Evolutionary conservation across 768 basidiomycete species (phyloP).

Genomic region (Bullera alba): DNA sequence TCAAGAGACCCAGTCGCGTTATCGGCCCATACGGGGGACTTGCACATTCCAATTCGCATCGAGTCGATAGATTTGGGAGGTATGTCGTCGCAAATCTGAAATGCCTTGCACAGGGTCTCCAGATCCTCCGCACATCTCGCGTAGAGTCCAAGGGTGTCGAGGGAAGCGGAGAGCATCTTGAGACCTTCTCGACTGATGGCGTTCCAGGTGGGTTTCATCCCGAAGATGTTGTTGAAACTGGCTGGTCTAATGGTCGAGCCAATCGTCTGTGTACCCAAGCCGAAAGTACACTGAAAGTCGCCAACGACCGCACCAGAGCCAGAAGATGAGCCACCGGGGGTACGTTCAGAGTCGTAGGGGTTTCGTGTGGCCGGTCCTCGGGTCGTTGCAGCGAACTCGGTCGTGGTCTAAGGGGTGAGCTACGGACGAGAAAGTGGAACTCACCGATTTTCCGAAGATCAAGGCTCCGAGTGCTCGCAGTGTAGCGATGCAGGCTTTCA

Average conservation of each 20-base stretch:
- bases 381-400: conserved; percentile 39
- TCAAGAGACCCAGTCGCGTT: conserved; percentile 11
- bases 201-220: conserved; percentile 42
- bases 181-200: conserved; percentile 39
- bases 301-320: conserved; percentile 41
- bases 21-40: conserved; percentile 24
- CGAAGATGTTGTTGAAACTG: conserved; percentile 42
- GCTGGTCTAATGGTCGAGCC: conserved; percentile 40
- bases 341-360: conserved; percentile 32
- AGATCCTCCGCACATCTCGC: conserved; percentile 36
- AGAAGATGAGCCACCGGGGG: conserved; percentile 42
- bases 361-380: conserved; percentile 23
- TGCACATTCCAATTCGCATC: conserved; percentile 30
- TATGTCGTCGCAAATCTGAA: conserved; percentile 25
- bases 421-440: not conserved
- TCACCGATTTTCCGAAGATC: conserved; percentile 30
- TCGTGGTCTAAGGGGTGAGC: conserved; percentile 27
- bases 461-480: conserved; percentile 36
- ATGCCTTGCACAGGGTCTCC: conserved; percentile 27
- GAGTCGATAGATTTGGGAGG: conserved; percentile 25
- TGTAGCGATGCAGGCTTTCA: conserved; percentile 21
- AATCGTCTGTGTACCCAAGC: conserved; percentile 36
- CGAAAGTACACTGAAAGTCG: conserved; percentile 40
- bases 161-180: conserved; percentile 29
- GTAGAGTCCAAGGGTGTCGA: conserved; percentile 44